Evolutionary conservation across 1,139 yeast genomes (phyloP), one percentile per base, ranked within the genome.

Genomic region (Hanseniaspora uvarum): DNA sequence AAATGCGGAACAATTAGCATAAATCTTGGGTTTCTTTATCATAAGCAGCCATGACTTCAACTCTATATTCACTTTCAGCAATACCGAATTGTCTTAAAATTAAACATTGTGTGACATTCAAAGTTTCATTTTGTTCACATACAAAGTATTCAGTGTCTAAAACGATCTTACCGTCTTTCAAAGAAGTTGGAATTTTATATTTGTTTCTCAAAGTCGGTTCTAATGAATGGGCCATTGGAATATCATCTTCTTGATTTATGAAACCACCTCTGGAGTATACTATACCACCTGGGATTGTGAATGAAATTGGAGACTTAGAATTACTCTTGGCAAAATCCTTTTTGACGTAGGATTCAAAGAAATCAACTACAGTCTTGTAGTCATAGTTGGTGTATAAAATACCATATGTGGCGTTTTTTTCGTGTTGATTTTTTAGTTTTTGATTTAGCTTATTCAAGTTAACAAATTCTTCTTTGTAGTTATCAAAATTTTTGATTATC

Each of bases 201-300:
- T 84, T 84, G 68, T 81, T 85, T 74, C 98, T 82, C 63, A 92
- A 71, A 44, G 95, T 86, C 62, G 88, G 87, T 71, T 92, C 98
- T 70, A 94, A 75, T 5, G 97, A 87, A 67, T 92, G 98, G 12
- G 94, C 83, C 86, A 92, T 81, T 62, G 96, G 96, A 21, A 92
- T 92, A 68, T 92, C 99, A 61, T 92, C 97, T 66, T 88, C 96
- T 28, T 69, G 72, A 33, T 96, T 77, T 56, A 89, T 73, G 70
- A 86, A 95, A 19, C 98, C 98, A 62, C 96, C 99, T 68, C 96
- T 81, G 16, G 97, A 86, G 68, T 87, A 89, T 12, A 92, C 83
- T 55, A 87, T 75, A 39, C 99, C 99, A 56, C 77, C 88, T 33
- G 98, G 97, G 52, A 92, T 76, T 8, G 79, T 77, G 69, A 92